phyloP scores from a whole-genome alignment of 352 stramenopile genomes.

The Bremia lactucae region DNA sequence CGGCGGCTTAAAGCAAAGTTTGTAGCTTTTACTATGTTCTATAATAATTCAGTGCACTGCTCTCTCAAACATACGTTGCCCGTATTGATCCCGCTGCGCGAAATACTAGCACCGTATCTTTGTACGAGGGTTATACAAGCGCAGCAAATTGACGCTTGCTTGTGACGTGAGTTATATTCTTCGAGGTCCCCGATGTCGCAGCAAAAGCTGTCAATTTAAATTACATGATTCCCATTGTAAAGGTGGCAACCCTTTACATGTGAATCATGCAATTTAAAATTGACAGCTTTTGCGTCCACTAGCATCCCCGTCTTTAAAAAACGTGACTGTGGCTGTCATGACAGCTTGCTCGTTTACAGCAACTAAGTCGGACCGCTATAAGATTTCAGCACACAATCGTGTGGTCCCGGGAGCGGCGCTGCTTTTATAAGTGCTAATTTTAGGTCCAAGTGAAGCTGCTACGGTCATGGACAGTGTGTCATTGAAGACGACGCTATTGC shows the following conservation, averaged over 20 bases:
- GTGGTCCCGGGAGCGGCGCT: slow-evolving; percentile 35
- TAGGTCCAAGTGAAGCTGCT: slow-evolving; percentile 26
- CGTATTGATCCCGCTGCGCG: not conserved
- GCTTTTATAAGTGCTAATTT: slow-evolving; percentile 19
- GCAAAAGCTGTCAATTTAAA: slow-evolving; percentile 36
- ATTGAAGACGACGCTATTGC: slow-evolving; percentile 13
- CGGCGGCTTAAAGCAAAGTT: no score
- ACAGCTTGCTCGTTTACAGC: slow-evolving; percentile 28
- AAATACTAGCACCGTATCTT: not conserved
- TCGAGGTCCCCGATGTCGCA: slow-evolving; percentile 40
- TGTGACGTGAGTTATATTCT: slow-evolving; percentile 52
- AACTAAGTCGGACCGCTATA: slow-evolving; percentile 46
- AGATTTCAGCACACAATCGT: slow-evolving; percentile 59
- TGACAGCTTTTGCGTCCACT: slow-evolving; percentile 56
- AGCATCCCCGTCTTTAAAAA: slow-evolving; percentile 27
- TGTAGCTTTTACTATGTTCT: no score
- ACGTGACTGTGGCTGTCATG: slow-evolving; percentile 40
- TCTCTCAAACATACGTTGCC: no score
- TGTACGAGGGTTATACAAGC: slow-evolving; percentile 18
- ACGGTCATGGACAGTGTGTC: slow-evolving; percentile 42
- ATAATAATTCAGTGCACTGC: no score
- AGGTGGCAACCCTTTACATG: slow-evolving; percentile 35
- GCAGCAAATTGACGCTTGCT: slow-evolving; percentile 22
- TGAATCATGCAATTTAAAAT: slow-evolving; percentile 32
- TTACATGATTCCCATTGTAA: slow-evolving; percentile 27